These are phyloP conservation scores for Cenchrus purpureus DNA, from an alignment of 176 grass and related monocot species.

Conservation along the genomic window DNA sequence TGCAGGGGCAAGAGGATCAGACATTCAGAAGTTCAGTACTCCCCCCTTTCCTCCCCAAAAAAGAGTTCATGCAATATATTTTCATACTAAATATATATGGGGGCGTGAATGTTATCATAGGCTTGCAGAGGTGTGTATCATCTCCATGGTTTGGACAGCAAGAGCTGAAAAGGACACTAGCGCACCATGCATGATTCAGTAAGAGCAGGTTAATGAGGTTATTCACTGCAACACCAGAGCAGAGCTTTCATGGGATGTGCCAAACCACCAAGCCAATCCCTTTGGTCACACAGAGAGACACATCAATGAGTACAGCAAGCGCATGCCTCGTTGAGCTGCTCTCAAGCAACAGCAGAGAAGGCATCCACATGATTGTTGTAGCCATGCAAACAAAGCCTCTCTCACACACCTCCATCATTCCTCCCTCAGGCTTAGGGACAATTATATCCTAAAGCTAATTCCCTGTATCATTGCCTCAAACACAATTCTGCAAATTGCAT, in stretches of 20 bases:
- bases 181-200: background rate
- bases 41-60: no score
- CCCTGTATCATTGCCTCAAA: slow-evolving; percentile 38
- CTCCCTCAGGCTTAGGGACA: slow-evolving; percentile 46
- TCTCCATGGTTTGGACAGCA: slow-evolving; percentile 2
- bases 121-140: background rate
- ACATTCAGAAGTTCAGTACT: background rate
- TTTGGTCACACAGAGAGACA: background rate
- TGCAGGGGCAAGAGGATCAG: background rate
- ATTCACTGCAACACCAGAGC: no score
- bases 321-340: slow-evolving; percentile 40
- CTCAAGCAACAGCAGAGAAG: slow-evolving; percentile 42
- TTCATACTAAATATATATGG: no score
- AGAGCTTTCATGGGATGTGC: background rate
- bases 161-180: background rate
- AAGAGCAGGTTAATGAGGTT: no score
- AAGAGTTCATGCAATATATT: no score
- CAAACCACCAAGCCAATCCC: background rate
- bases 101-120: background rate
- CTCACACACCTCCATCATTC: slow-evolving; percentile 43
- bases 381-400: slow-evolving; percentile 33
- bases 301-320: slow-evolving; percentile 39
- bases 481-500: background rate
- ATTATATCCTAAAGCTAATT: slow-evolving; percentile 38
- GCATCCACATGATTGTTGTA: slow-evolving; percentile 45